Percentiles rank a stretch among this genome's conserved stretches.
These are phyloP conservation scores for Jacaranda mimosifolia DNA, from an alignment of 257 asterid genomes.

Conservation along the genomic window DNA sequence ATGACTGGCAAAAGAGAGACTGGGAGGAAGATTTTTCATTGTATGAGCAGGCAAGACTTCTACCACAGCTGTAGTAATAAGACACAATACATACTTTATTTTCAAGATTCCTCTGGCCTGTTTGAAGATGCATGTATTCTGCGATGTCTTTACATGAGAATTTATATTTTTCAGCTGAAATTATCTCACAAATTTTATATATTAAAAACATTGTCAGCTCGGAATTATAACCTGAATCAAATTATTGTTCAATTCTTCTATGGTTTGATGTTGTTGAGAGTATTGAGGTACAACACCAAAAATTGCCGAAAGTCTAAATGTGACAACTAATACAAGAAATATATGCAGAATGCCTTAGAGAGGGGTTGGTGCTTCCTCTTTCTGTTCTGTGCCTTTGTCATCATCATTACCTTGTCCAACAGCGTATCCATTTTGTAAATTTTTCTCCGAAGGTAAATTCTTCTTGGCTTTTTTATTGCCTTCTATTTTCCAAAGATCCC, in stretches of 20 bases:
- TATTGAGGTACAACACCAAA: conserved; percentile 26
- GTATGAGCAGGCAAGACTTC: not conserved
- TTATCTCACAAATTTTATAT: not conserved
- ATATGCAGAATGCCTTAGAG: conserved; percentile 35
- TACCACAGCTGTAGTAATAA: not conserved
- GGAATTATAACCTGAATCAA: too few relatives aligned
- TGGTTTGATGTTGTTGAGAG: not conserved
- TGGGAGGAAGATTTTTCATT: not conserved
- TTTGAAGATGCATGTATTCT: not conserved
- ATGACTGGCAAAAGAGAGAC: too few relatives aligned
- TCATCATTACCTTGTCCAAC: conserved; percentile 45
- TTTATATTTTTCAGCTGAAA: not conserved
- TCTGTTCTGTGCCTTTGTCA: conserved; percentile 48
- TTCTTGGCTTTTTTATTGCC: conserved; percentile 66
- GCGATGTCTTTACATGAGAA: not conserved
- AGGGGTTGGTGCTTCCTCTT: conserved; percentile 61
- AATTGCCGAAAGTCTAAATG: not conserved
- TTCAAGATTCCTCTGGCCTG: not conserved
- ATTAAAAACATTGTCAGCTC: too few relatives aligned
- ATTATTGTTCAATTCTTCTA: not conserved
- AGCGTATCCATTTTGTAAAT: conserved; percentile 48
- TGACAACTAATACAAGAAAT: conserved; percentile 20
- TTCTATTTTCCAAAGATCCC: conserved; percentile 74
- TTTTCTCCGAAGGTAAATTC: conserved; percentile 81
- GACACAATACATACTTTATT: not conserved